phyloP scores from a whole-genome alignment of 1,284 basidiomycete species.

The Hypsizygus ulmarius region DNA sequence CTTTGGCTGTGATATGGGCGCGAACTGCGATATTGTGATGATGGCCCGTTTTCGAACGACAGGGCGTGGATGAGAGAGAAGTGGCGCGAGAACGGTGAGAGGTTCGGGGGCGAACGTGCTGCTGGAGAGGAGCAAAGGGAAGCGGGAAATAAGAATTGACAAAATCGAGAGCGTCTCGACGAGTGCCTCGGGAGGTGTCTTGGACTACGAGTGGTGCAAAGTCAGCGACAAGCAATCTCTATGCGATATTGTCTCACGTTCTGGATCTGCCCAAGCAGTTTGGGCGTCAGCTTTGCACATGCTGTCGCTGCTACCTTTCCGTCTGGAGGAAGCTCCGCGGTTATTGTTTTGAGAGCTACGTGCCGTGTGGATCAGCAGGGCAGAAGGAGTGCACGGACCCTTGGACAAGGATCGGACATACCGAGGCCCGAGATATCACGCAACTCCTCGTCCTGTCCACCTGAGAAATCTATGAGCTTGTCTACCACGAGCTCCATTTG shows the following conservation, averaged over 20 bases:
- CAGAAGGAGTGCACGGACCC: neutral
- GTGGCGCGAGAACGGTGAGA: slow-evolving; percentile 69
- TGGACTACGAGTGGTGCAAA: slow-evolving; percentile 37
- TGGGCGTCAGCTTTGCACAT: slow-evolving; percentile 86
- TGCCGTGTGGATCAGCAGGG: neutral
- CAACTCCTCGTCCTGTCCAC: slow-evolving; percentile 84
- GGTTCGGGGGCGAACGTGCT: slow-evolving; percentile 55
- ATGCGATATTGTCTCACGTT: slow-evolving; percentile 50
- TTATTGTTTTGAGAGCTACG: slow-evolving; percentile 93
- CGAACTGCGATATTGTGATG: slow-evolving; percentile 77
- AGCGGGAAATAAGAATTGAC: slow-evolving; percentile 87
- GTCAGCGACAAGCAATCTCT: slow-evolving; percentile 11
- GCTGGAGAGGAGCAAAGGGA: slow-evolving; percentile 69
- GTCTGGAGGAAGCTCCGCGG: slow-evolving; percentile 81
- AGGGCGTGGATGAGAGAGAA: slow-evolving; percentile 73
- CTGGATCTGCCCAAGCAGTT: slow-evolving; percentile 74
- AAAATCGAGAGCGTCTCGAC: slow-evolving; percentile 91
- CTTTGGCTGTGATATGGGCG: slow-evolving; percentile 62
- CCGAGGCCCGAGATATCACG: slow-evolving; percentile 93
- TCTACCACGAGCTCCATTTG: slow-evolving; percentile 88
- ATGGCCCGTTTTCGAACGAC: slow-evolving; percentile 92
- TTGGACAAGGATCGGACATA: slow-evolving; percentile 35
- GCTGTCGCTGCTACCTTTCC: slow-evolving; percentile 76
- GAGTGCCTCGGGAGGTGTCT: slow-evolving; percentile 79
- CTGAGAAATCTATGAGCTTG: slow-evolving; percentile 81